A percentile compares a stretch with the other conserved stretches of the same genome.
Evolutionary conservation across 495 filamentous ascomycete genomes (phyloP).

Genomic region (Astrocystis sublimbata): DNA sequence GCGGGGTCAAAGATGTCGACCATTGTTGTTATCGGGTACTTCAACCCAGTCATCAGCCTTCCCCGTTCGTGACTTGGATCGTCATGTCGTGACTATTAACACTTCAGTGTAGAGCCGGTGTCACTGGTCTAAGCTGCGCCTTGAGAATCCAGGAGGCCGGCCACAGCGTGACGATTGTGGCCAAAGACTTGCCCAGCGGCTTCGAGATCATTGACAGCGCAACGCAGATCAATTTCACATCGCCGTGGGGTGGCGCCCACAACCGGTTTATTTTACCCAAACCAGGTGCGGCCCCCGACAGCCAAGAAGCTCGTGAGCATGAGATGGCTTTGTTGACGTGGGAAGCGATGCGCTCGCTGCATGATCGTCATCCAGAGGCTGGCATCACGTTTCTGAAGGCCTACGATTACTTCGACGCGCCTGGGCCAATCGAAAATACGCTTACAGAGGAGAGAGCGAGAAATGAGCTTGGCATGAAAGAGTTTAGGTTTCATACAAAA

Average conservation of each 20-base stretch:
- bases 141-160: slow-evolving; percentile 49
- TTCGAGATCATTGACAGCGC: slow-evolving; percentile 43
- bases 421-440: slow-evolving; percentile 35
- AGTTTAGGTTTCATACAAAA: slow-evolving; percentile 43
- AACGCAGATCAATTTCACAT: slow-evolving; percentile 60
- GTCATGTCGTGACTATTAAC: slow-evolving; percentile 11
- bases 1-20: slow-evolving; percentile 11
- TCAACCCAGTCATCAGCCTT: neutral
- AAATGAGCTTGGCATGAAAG: slow-evolving; percentile 44
- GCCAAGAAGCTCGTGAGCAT: slow-evolving; percentile 43
- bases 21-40: slow-evolving; percentile 17
- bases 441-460: slow-evolving; percentile 32
- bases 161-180: slow-evolving; percentile 54
- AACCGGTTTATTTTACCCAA: slow-evolving; percentile 57
- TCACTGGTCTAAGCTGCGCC: slow-evolving; percentile 58
- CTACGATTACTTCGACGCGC: slow-evolving; percentile 61
- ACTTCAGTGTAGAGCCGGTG: slow-evolving; percentile 52
- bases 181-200: slow-evolving; percentile 56
- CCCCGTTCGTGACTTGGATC: neutral
- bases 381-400: slow-evolving; percentile 57
- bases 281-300: slow-evolving; percentile 21
- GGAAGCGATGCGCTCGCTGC: slow-evolving; percentile 47
- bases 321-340: slow-evolving; percentile 54
- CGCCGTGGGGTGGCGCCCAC: slow-evolving; percentile 66
- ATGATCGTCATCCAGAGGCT: slow-evolving; percentile 41